Evolutionary conservation across 345 rosid genomes (phyloP), one percentile per base, ranked within the genome.

Genomic region (Laguncularia racemosa): DNA sequence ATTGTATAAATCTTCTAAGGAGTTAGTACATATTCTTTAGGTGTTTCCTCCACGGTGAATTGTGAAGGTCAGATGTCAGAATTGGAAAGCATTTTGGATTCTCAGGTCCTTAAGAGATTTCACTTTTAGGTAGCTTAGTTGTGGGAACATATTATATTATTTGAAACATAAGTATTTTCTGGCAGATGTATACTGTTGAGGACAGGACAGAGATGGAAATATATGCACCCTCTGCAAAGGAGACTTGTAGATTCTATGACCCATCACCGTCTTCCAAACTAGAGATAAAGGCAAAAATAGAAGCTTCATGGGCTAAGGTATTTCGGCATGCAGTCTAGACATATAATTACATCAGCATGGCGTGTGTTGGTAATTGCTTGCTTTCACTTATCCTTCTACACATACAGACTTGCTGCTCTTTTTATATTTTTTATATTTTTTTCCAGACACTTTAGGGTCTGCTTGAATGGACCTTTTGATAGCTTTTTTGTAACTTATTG

Each of bases 51-150:
- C 26, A 43, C 52, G 16, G 50, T 46, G 53, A 78, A 79, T 58
- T 86, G 83, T 64, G 84, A 84, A 48, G 74, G 56, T 55, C 91
- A 83, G 69, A 72, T 86, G 52, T 73, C 87, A 66, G 85, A 77
- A 55, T 84, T 92, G 19, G 97, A 92, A 71, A 81, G 68, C 71
- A 73, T 83, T 63, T 68, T 86, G 89, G 93, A 84, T 69, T 81
- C 93, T 28, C 79, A 76, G 83, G 95, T 91, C 40, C 40, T 4
- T 59, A 18, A 28, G 16, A 16, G 26, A 33, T 4, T 14, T 23
- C 46, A 20, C 8, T 43, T 20, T 16, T 16, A 20, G 8, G 21
- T 33, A 4, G 40, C 40, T 9, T 33, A 4, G 40, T 4, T 33
- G 40, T 33, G 40, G 40, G 57, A 16, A 55, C 58, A 33, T 38